These are phyloP conservation scores for Aotearoamyces nothofagi DNA, from an alignment of 2,329 filamentous ascomycete genomes.

Conservation along the genomic window DNA sequence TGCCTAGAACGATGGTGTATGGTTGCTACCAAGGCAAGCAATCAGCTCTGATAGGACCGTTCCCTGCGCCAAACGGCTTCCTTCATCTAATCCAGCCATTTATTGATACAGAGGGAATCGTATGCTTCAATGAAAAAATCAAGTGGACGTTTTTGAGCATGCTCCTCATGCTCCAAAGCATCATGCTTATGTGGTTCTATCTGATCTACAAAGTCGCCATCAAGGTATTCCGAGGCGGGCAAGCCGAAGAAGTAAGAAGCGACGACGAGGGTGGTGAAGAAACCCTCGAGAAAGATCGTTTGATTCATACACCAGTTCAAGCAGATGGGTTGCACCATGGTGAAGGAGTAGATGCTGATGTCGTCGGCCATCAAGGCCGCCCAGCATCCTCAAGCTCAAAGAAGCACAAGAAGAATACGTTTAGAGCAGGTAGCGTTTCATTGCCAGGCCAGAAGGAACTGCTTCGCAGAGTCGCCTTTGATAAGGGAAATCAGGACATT, in stretches of 20 bases:
- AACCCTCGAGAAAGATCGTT: constrained; percentile 20
- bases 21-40: constrained; percentile 57
- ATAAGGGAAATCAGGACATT: no score
- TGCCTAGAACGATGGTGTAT: constrained; percentile 42
- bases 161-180: constrained; percentile 61
- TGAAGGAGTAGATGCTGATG: constrained; percentile 62
- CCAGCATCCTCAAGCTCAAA: constrained; percentile 9
- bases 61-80: constrained; percentile 31
- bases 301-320: background rate
- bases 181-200: constrained; percentile 77
- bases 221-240: constrained; percentile 59
- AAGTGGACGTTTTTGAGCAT: constrained; percentile 66
- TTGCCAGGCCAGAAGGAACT: constrained; percentile 20
- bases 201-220: constrained; percentile 77
- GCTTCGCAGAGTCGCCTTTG: constrained; percentile 20
- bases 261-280: constrained; percentile 55
- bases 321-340: constrained; percentile 33
- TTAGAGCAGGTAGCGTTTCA: constrained; percentile 16
- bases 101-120: constrained; percentile 49
- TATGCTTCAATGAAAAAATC: constrained; percentile 68
- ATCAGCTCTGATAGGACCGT: constrained; percentile 37
- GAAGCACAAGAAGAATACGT: constrained; percentile 15
- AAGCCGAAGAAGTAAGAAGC: constrained; percentile 74
- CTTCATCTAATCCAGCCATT: constrained; percentile 62
- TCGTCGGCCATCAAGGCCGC: constrained; percentile 44